A percentile compares a stretch with the other conserved stretches of the same genome.
Conservation (phyloP, 2,329 filamentous ascomycete species). For the Cytospora paraplurivora region DNA sequence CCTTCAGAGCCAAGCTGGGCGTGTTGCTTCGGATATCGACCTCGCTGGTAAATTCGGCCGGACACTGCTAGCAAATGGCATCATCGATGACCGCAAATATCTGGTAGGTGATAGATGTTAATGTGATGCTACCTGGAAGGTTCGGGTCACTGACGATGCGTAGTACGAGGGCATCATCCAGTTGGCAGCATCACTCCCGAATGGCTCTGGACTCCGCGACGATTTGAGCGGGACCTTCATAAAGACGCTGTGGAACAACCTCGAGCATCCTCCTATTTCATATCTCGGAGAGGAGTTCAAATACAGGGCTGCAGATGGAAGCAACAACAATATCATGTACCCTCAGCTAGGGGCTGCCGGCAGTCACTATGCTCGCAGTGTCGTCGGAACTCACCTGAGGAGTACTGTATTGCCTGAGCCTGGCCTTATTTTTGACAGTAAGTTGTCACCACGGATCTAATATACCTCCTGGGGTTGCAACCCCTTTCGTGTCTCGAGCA, state of each 20-base stretch:
- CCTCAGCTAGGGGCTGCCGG: slow-evolving; percentile 69
- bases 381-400: slow-evolving; percentile 39
- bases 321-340: slow-evolving; percentile 56
- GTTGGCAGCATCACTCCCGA: slow-evolving; percentile 12
- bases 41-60: slow-evolving; percentile 5
- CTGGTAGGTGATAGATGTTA: not conserved
- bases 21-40: not conserved
- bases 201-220: slow-evolving; percentile 5
- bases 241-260: slow-evolving; percentile 54
- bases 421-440: slow-evolving; percentile 63
- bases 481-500: too few species aligned
- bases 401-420: slow-evolving; percentile 61
- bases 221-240: slow-evolving; percentile 39
- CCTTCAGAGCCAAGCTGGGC: slow-evolving; percentile 7
- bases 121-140: not conserved
- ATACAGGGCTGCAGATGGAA: slow-evolving; percentile 38
- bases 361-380: slow-evolving; percentile 66
- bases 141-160: not conserved
- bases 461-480: slow-evolving; percentile 38
- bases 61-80: not conserved
- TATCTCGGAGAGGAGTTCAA: slow-evolving; percentile 34
- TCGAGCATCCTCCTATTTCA: slow-evolving; percentile 55
- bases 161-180: slow-evolving; percentile 14
- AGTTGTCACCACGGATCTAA: slow-evolving; percentile 54
- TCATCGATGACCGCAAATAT: slow-evolving; percentile 11